Evolutionary conservation across 1,139 yeast species (phyloP), one percentile per base, ranked within the genome.

Genomic region (Debaryomyces fabryi): DNA sequence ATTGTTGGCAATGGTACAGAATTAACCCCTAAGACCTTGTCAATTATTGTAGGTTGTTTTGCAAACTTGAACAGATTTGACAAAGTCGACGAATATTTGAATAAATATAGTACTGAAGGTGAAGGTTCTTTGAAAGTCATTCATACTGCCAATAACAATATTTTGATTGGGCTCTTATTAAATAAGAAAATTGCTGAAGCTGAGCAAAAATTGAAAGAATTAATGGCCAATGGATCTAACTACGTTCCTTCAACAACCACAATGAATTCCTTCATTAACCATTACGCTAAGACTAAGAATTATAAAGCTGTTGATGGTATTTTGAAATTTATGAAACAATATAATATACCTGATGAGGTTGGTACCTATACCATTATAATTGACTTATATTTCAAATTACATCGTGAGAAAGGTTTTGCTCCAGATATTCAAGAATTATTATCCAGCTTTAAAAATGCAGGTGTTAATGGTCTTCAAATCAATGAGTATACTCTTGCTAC

Each of bases 361-460:
- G 83, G 82, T 13, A 85, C 93, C 1, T 82, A 82, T 63, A 79
- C 92, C n/a, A 78, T 79, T 35, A 67, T 86, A 30, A 74, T 86
- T 47, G 85, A 85, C 59, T 66, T 77, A 46, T 73, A 79, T 55
- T 75, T 85, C 67, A 83, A 81, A 60, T 56, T 70, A 34, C 71
- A 77, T 42, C 68, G 70, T 39, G 67, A 70, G 8, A 73, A 67
- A 47, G 82, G 85, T 10, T 62, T 71, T 47, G 63, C 67, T n/a
- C 79, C 85, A 3, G 64, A 74, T 34, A 67, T 71, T 8, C 67
- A 67, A 15, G 64, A 63, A 2, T 64, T 85, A 42, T 64, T 85
- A 44, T 53, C 61, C 2, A 75, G 74, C 39, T 76, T 85, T 74
- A 58, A 64, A 39, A 54, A 57, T 8, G 65, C 72, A 6, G 72